A percentile compares a stretch with the other conserved stretches of the same genome.
phyloP scores from a whole-genome alignment of 2,329 filamentous ascomycete species.

The Phaeomoniella chlamydospora region DNA sequence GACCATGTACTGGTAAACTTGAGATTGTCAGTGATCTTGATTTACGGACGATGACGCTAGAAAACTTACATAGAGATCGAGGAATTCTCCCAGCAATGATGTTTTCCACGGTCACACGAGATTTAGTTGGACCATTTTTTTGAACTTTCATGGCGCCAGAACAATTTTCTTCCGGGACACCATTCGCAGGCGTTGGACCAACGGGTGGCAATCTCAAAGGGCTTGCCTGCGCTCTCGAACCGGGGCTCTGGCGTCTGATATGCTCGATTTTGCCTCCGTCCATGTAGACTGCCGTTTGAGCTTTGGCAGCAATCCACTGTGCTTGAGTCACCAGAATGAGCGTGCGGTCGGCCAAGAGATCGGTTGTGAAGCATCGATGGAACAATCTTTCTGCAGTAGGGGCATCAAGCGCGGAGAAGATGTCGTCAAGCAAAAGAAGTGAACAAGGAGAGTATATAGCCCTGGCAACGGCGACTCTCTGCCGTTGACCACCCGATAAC shows the following conservation, averaged over 20 bases:
- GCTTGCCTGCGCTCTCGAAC: too few relatives aligned
- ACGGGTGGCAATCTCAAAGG: too few relatives aligned
- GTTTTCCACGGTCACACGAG: background rate
- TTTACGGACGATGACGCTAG: too few relatives aligned
- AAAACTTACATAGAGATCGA: background rate
- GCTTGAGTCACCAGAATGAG: conserved; percentile 48
- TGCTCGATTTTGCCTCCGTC: conserved; percentile 44
- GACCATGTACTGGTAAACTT: conserved; percentile 13
- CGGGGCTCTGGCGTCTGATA: too few relatives aligned
- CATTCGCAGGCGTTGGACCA: too few relatives aligned
- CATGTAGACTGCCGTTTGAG: conserved; percentile 60
- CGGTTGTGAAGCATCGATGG: conserved; percentile 42
- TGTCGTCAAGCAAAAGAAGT: conserved; percentile 42
- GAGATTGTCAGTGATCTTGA: too few relatives aligned
- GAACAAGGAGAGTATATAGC: conserved; percentile 43
- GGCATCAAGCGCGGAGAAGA: conserved; percentile 45
- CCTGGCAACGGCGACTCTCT: conserved; percentile 43
- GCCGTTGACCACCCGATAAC: conserved; percentile 49
- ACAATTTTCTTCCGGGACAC: background rate
- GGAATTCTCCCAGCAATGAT: background rate
- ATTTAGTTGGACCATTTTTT: background rate
- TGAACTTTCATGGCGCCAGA: background rate
- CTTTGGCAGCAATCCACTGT: conserved; percentile 57
- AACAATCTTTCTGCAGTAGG: conserved; percentile 43
- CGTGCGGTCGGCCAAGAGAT: conserved; percentile 38